Evolutionary conservation across 2,329 filamentous ascomycete genomes (phyloP).

Genomic region (Colletotrichum australisinense): DNA sequence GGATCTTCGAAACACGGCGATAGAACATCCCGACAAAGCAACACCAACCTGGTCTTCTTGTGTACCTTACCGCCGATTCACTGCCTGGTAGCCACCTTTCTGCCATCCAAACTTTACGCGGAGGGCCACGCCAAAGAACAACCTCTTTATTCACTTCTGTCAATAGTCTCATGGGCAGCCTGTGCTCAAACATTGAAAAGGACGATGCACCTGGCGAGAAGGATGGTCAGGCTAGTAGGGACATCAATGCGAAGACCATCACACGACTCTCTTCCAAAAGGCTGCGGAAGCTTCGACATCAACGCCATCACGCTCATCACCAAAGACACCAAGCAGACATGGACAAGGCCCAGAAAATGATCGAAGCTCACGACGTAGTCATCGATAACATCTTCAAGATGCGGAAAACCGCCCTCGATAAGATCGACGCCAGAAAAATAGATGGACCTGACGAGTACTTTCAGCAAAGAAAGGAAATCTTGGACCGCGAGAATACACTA

Average conservation of each 20-base stretch:
- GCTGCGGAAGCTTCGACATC: conserved; percentile 23
- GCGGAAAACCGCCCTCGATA: conserved; percentile 17
- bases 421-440: not conserved
- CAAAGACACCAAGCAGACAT: conserved; percentile 14
- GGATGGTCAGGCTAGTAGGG: conserved; percentile 32
- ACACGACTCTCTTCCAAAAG: conserved; percentile 27
- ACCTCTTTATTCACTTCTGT: not conserved
- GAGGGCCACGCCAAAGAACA: not conserved
- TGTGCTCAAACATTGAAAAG: conserved; percentile 36
- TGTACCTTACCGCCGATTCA: not conserved
- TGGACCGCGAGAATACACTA: conserved; percentile 47
- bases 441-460: conserved; percentile 44
- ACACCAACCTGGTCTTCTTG: not conserved
- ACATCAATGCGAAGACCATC: conserved; percentile 10
- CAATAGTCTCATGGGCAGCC: conserved; percentile 29
- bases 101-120: not conserved
- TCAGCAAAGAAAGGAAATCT: conserved; percentile 43
- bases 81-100: not conserved
- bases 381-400: conserved; percentile 13
- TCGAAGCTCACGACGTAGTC: conserved; percentile 32
- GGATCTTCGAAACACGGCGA: not conserved
- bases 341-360: conserved; percentile 24
- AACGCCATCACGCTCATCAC: not conserved
- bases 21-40: not conserved
- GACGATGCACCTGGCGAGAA: conserved; percentile 35